Percentiles rank a stretch among this genome's conserved stretches.
Conservation (phyloP, 1,284 basidiomycete species). For the Austroboletus niveus region DNA sequence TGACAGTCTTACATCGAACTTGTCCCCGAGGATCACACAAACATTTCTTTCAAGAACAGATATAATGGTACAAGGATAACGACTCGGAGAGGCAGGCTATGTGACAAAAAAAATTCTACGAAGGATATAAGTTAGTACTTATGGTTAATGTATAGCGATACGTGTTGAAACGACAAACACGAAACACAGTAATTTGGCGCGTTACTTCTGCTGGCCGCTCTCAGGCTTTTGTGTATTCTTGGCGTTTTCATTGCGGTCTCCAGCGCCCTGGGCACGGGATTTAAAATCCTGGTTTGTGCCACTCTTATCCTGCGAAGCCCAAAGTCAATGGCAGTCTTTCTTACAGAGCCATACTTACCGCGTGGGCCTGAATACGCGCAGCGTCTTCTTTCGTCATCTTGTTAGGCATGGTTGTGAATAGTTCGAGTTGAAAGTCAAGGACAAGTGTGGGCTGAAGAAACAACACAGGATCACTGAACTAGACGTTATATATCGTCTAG, state of each 20-base stretch:
- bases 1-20: too few relatives aligned
- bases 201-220: slow-evolving; percentile 2
- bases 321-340: neutral
- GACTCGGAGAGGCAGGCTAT: too few relatives aligned
- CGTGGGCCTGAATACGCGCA: slow-evolving; percentile 9
- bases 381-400: slow-evolving; percentile 12
- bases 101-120: too few relatives aligned
- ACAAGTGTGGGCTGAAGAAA: neutral
- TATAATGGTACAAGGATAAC: too few relatives aligned
- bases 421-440: neutral
- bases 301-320: slow-evolving; percentile 1
- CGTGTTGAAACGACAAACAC: neutral
- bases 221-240: neutral
- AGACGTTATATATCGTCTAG: slow-evolving; percentile 6
- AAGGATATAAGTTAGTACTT: too few relatives aligned
- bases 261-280: slow-evolving; percentile 8
- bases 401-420: slow-evolving; percentile 3
- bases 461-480: too few relatives aligned
- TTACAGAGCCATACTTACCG: slow-evolving; percentile 6
- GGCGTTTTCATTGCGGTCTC: neutral
- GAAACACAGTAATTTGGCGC: neutral
- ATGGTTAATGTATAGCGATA: too few relatives aligned
- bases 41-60: too few relatives aligned
- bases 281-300: slow-evolving; percentile 10
- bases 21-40: too few relatives aligned